These are phyloP conservation scores for Fusarium coffeatum DNA, from an alignment of 2,329 filamentous ascomycete genomes.

Conservation along the genomic window DNA sequence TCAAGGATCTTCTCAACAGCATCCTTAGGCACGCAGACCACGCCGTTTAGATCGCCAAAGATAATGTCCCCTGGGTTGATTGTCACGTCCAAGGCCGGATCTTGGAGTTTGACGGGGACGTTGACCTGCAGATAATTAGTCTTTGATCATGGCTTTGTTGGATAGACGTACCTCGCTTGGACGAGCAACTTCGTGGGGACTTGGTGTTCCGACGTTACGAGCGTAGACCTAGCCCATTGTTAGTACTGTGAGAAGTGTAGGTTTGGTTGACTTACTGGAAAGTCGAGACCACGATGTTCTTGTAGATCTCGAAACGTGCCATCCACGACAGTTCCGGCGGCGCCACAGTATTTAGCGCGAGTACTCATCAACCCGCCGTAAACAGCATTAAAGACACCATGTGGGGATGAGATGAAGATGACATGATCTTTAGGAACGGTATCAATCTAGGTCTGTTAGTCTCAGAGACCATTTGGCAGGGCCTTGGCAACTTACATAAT, in stretches of 20 bases:
- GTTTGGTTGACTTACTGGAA: background rate
- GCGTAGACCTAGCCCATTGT: slow-evolving; percentile 22
- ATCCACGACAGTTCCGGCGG: slow-evolving; percentile 15
- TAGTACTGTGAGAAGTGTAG: background rate
- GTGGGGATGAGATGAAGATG: slow-evolving; percentile 24
- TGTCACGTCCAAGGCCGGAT: background rate
- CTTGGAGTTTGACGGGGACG: slow-evolving; percentile 25
- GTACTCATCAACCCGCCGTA: slow-evolving; percentile 34
- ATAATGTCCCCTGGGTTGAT: slow-evolving; percentile 11
- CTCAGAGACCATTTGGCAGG: no score
- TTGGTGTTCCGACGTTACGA: slow-evolving; percentile 17
- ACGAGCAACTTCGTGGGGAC: slow-evolving; percentile 7
- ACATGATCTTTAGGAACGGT: slow-evolving; percentile 19
- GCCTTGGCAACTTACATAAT: background rate
- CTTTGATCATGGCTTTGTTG: fast-evolving
- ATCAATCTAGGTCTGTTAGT: slow-evolving; percentile 8
- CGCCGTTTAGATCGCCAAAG: slow-evolving; percentile 14
- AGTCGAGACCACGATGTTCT: slow-evolving; percentile 24
- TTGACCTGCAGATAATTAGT: background rate
- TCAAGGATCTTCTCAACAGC: slow-evolving; percentile 7
- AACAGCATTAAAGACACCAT: slow-evolving; percentile 16
- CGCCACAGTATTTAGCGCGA: slow-evolving; percentile 18
- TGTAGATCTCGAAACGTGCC: slow-evolving; percentile 30
- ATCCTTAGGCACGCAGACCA: slow-evolving; percentile 23
- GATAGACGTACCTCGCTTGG: background rate